Conservation (phyloP, 1,139 yeast species). For the Blastobotrys apis region DNA sequence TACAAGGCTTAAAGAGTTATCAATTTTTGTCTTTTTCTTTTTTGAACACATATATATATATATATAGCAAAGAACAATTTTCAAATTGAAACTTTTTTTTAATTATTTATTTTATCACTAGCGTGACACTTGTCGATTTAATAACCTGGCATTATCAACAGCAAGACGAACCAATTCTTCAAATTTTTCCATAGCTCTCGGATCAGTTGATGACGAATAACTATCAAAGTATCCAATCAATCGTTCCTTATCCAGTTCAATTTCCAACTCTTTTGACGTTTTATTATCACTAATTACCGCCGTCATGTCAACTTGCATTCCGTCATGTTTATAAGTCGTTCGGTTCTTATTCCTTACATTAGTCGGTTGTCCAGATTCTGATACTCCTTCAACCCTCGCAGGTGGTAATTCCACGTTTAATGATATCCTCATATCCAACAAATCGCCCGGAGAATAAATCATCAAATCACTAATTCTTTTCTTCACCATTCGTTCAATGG, state of each 20-base stretch:
- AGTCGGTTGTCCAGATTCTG: conserved; percentile 25
- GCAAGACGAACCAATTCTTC: conserved; percentile 35
- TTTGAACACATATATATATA: neutral
- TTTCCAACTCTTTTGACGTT: conserved; percentile 34
- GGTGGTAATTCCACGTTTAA: conserved; percentile 69
- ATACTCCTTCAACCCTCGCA: conserved; percentile 29
- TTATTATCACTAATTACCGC: conserved; percentile 28
- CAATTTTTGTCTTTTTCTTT: neutral
- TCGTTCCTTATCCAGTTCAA: conserved; percentile 67
- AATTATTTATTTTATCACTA: too few relatives aligned
- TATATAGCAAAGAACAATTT: neutral
- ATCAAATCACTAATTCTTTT: conserved; percentile 65
- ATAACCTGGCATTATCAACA: conserved; percentile 31
- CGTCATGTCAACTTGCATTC: conserved; percentile 35
- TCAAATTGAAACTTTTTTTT: neutral
- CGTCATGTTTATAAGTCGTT: conserved; percentile 32
- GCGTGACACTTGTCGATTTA: conserved; percentile 11
- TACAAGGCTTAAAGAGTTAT: conserved; percentile 8
- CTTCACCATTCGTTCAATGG: conserved; percentile 65
- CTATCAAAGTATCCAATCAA: conserved; percentile 58
- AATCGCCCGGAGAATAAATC: conserved; percentile 69
- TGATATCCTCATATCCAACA: conserved; percentile 71
- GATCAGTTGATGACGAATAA: conserved; percentile 24
- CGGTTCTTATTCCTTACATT: conserved; percentile 52
- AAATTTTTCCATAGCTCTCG: conserved; percentile 33